Percentiles rank a stretch among this genome's conserved stretches.
Evolutionary conservation across 2,329 filamentous ascomycete species (phyloP).

Genomic region (Fusarium keratoplasticum): DNA sequence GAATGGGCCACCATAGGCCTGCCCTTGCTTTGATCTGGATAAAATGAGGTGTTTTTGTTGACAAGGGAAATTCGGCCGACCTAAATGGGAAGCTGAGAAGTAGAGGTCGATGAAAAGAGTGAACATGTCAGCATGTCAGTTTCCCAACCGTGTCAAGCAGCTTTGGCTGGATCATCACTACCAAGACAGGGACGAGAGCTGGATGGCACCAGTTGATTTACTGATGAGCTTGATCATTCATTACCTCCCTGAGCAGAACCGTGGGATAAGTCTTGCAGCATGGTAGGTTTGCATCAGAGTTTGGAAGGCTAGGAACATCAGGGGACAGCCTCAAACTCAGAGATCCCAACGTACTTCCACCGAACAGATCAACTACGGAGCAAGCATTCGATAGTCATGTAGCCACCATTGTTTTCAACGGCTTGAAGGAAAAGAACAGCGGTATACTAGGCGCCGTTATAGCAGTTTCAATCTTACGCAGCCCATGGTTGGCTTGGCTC

Average conservation of each 20-base stretch:
- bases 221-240: neutral
- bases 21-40: neutral
- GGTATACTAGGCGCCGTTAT: neutral
- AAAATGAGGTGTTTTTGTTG: neutral
- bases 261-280: neutral
- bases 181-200: neutral
- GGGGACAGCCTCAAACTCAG: neutral
- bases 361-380: neutral
- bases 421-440: neutral
- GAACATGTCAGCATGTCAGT: neutral
- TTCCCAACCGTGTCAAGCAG: neutral
- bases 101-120: neutral
- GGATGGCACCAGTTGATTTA: neutral
- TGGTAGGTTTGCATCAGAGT: neutral
- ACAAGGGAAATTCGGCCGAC: neutral
- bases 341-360: neutral
- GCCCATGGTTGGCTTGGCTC: neutral
- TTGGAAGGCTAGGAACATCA: neutral
- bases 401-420: neutral
- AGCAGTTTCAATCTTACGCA: neutral
- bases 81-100: neutral
- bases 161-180: neutral
- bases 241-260: neutral
- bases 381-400: neutral
- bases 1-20: neutral